Evolutionary conservation across 176 grass and related monocot species (phyloP).

Genomic region (Avena atlantica): DNA sequence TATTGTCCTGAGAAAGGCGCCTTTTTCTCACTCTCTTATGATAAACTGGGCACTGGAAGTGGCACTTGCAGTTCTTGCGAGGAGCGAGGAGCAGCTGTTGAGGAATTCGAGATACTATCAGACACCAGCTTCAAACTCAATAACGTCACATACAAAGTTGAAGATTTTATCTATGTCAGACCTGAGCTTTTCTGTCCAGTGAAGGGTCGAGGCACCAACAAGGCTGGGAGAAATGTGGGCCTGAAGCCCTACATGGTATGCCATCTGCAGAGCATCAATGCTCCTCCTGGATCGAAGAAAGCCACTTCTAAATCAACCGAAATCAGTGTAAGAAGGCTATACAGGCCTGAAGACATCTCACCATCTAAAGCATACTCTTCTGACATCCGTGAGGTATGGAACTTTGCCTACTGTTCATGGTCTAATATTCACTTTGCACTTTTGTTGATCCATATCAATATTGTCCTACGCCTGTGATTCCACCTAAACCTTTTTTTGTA

Average conservation of each 20-base stretch:
- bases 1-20: slow-evolving; percentile 68
- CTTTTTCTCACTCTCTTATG: slow-evolving; percentile 60
- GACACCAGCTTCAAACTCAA: slow-evolving; percentile 56
- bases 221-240: slow-evolving; percentile 72
- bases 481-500: background rate
- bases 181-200: slow-evolving; percentile 55
- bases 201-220: slow-evolving; percentile 52
- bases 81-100: slow-evolving; percentile 25
- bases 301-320: slow-evolving; percentile 43
- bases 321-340: slow-evolving; percentile 67
- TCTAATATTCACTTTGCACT: background rate
- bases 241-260: slow-evolving; percentile 74
- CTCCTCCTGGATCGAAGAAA: slow-evolving; percentile 43
- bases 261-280: slow-evolving; percentile 51
- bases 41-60: slow-evolving; percentile 62
- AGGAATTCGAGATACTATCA: slow-evolving; percentile 58
- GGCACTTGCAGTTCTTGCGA: slow-evolving; percentile 68
- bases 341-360: slow-evolving; percentile 76
- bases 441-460: slow-evolving; percentile 14
- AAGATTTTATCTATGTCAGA: slow-evolving; percentile 66
- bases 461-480: background rate
- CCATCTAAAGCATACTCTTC: slow-evolving; percentile 68
- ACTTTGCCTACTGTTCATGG: background rate
- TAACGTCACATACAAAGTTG: slow-evolving; percentile 51
- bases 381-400: slow-evolving; percentile 74